phyloP scores from a whole-genome alignment of 805 yeast species.

The Scheffersomyces spartinae region DNA sequence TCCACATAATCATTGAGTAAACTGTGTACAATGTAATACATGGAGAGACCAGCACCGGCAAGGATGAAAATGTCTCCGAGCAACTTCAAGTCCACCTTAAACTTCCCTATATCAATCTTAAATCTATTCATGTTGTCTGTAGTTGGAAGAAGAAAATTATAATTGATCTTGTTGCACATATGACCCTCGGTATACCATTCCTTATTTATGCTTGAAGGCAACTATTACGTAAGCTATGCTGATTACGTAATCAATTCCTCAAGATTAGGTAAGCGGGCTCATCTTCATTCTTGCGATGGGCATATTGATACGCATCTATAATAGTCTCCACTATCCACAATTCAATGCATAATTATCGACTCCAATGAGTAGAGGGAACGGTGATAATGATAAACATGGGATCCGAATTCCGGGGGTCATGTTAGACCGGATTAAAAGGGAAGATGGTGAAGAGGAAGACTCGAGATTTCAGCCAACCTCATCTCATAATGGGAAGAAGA shows the following conservation, averaged over 20 bases:
- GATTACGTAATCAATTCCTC: too few species aligned
- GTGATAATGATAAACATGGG: slow-evolving; percentile 20
- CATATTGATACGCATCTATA: too few species aligned
- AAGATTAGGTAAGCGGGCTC: too few species aligned
- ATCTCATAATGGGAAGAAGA: slow-evolving; percentile 8
- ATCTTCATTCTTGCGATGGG: too few species aligned
- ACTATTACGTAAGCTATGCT: too few species aligned
- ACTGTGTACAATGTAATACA: slow-evolving; percentile 47
- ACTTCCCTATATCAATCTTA: slow-evolving; percentile 24
- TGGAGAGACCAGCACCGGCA: slow-evolving; percentile 55
- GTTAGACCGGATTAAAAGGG: slow-evolving; percentile 36
- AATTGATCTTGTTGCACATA: too few species aligned
- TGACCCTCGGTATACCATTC: too few species aligned
- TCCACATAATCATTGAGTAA: slow-evolving; percentile 22
- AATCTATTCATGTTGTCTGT: slow-evolving; percentile 21
- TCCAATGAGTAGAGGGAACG: slow-evolving; percentile 1
- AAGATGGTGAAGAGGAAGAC: slow-evolving; percentile 22
- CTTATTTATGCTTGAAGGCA: too few species aligned
- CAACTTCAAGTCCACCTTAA: slow-evolving; percentile 27
- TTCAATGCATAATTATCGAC: too few species aligned
- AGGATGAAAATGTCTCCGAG: slow-evolving; percentile 29
- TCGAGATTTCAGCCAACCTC: slow-evolving; percentile 9
- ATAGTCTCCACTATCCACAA: too few species aligned
- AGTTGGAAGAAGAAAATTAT: too few species aligned
- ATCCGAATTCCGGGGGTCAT: slow-evolving; percentile 45